A percentile compares a stretch with the other conserved stretches of the same genome.
Evolutionary conservation across 1,284 basidiomycete genomes (phyloP).

Genomic region (Cystobasidium sp.): DNA sequence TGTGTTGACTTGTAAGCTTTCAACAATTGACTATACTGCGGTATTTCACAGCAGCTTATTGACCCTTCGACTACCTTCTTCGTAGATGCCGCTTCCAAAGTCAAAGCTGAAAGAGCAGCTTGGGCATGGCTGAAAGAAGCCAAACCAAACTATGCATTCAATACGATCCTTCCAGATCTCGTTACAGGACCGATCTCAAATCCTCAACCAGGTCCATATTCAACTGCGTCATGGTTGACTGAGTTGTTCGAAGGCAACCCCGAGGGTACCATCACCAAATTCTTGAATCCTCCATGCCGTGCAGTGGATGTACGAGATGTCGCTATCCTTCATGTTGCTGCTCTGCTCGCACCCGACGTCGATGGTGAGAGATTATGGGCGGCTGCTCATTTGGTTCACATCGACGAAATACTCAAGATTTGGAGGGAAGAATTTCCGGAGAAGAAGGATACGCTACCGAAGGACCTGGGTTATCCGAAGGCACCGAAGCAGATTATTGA

Average conservation of each 20-base stretch:
- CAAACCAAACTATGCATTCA: slow-evolving; percentile 43
- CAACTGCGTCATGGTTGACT: not conserved
- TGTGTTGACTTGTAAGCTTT: slow-evolving; percentile 26
- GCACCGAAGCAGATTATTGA: not conserved
- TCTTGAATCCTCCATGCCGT: slow-evolving; percentile 1
- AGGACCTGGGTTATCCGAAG: not conserved
- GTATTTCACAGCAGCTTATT: not conserved
- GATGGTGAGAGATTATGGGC: slow-evolving; percentile 14
- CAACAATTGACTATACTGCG: not conserved
- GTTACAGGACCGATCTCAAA: slow-evolving; percentile 26
- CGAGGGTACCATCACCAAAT: not conserved
- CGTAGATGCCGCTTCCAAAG: slow-evolving; percentile 40
- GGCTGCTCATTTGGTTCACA: not conserved
- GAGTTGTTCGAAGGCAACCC: slow-evolving; percentile 1
- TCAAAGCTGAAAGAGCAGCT: slow-evolving; percentile 41
- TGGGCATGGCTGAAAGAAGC: slow-evolving; percentile 44
- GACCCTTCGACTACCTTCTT: not conserved
- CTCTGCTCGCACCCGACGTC: slow-evolving; percentile 12
- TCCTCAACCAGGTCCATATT: not conserved
- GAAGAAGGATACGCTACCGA: not conserved
- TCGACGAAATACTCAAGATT: not conserved
- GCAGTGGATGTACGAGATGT: slow-evolving; percentile 21
- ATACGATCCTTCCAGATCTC: slow-evolving; percentile 39
- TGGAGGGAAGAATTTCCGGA: not conserved
- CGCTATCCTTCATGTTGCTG: slow-evolving; percentile 23